Evolutionary conservation across 345 rosid species (phyloP), one percentile per base, ranked within the genome.

Genomic region (Nasturtium officinale): DNA sequence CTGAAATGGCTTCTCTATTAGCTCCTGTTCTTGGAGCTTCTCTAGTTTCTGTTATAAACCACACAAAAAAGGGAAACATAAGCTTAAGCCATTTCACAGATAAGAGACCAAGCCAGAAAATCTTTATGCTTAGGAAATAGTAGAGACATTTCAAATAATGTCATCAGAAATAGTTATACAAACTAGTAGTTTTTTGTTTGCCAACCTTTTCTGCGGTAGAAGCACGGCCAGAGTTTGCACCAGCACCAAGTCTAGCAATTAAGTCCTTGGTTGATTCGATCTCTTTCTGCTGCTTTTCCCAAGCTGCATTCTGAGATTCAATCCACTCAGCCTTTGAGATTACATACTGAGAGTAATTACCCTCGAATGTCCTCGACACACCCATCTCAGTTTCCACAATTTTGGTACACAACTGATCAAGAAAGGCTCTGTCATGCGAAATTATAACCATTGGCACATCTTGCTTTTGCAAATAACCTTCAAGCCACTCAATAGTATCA

Each of bases 341-440:
- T 7, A 91, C 72, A 61, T 87, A 94, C 82, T 87, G 91, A 72
- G 98, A 94, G 79, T 94, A 94, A 65, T 91, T 94, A 65, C 98
- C 97, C 61, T 73, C 86, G 18, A 76, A 94, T 2, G 98, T 89
- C 78, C 91, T 84, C 6, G 97, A 87, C 32, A 91, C 90, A 59
- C 98, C 98, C 95, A 88, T 85, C 52, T 94, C 98, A 20, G 95
- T 94, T 82, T 94, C 98, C 74, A 94, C 97, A 67, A 94, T 91
- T 76, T 94, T 94, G 3, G 97, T 88, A 77, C 98, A 94, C 28
- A 94, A 74, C 81, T 88, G 92, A 86, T 94, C 98, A 71, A 94
- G 95, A 76, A 94, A 91, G 40, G 98, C 98, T 62, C 98, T 80
- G 83, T 94, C 98, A 26, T 94, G 97, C 56, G 98, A 94, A 54